Evolutionary conservation across 2,329 filamentous ascomycete species (phyloP).

Genomic region (Cercospora janseana): DNA sequence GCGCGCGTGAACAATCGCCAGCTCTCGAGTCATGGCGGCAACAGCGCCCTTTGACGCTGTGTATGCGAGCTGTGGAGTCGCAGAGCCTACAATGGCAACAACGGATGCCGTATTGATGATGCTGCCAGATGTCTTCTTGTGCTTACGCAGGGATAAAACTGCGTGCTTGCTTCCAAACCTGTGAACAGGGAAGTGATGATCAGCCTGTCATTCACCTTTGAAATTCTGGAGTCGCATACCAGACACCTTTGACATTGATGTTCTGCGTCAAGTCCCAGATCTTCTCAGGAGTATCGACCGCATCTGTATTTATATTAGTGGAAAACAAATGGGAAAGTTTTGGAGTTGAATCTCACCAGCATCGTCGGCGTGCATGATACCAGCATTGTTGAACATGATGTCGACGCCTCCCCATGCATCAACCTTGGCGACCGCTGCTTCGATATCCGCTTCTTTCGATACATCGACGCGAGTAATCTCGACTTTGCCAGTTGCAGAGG

Average conservation of each 20-base stretch:
- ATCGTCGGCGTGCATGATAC: slow-evolving; percentile 84
- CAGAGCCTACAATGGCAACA: slow-evolving; percentile 81
- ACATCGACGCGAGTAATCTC: slow-evolving; percentile 72
- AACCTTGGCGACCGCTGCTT: slow-evolving; percentile 69
- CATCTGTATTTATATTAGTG: slow-evolving; percentile 41
- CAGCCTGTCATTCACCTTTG: neutral
- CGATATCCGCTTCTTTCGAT: slow-evolving; percentile 76
- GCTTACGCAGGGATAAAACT: slow-evolving; percentile 72
- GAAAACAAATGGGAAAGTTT: neutral
- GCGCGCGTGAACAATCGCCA: slow-evolving; percentile 87
- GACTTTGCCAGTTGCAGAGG: slow-evolving; percentile 54
- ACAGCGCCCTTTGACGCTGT: slow-evolving; percentile 93
- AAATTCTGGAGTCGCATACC: slow-evolving; percentile 44
- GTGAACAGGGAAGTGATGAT: neutral
- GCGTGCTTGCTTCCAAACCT: slow-evolving; percentile 84
- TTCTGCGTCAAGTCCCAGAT: slow-evolving; percentile 93
- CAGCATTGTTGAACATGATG: slow-evolving; percentile 95
- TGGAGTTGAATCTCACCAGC: slow-evolving; percentile 36
- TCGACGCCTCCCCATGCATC: slow-evolving; percentile 87
- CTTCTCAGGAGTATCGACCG: slow-evolving; percentile 77
- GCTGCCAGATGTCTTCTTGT: slow-evolving; percentile 74
- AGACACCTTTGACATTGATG: slow-evolving; percentile 98
- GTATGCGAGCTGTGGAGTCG: slow-evolving; percentile 87
- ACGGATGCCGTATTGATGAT: slow-evolving; percentile 93
- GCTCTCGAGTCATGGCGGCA: slow-evolving; percentile 80